Base-by-base conservation (phyloP, 371 early-diverging fungal species). In the Actinomortierella wolfii region DNA sequence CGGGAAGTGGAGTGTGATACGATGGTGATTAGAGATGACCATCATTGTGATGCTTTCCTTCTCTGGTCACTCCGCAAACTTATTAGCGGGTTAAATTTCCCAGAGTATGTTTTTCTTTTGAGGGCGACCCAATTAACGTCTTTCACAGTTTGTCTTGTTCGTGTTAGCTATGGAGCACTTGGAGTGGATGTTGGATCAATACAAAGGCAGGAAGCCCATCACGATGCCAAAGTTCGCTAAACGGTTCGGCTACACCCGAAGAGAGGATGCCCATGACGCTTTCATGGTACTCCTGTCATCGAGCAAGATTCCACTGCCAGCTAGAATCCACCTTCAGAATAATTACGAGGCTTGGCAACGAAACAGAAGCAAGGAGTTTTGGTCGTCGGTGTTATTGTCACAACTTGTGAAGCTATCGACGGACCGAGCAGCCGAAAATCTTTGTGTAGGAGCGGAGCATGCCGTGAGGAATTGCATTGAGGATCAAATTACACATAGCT, bases 1-100 rank as follows among this genome's bases (percentile, higher is more conserved):
- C 54, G 53, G 45, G 53, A 47, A 54, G 54, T 21, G 60, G 54
- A 48, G 61, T 60, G 61, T 51, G 54, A 40, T 60, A 54, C 48
- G 61, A 54, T 60, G 54, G 60, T 47, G 60, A 48, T 45, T 60
- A 46, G 40, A 48, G 26, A 47, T 24, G 47, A 26, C 29, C 61
- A 60, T 60, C 25, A 47, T 60, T 42, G 24, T 53, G 48, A 59
- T 53, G 60, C 52, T 53, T 53, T 59, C 8, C 41, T 43, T 44
- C 50, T 41, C 28, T 46, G 26, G 2, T 43, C 54, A 54, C 41
- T 55, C 55, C 26, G 56, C 61, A 50, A 23, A 14, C 40, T 25
- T 47, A 21, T 44, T 29, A 54, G 48, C 24, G 41, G 40, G 48
- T 20, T 26, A 13, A 46, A 42, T 20, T 23, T 61, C 4, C 49